Percentiles rank a stretch among this genome's conserved stretches.
Conservation (phyloP, 1,139 yeast species). For the Magnusiomyces ingens region DNA sequence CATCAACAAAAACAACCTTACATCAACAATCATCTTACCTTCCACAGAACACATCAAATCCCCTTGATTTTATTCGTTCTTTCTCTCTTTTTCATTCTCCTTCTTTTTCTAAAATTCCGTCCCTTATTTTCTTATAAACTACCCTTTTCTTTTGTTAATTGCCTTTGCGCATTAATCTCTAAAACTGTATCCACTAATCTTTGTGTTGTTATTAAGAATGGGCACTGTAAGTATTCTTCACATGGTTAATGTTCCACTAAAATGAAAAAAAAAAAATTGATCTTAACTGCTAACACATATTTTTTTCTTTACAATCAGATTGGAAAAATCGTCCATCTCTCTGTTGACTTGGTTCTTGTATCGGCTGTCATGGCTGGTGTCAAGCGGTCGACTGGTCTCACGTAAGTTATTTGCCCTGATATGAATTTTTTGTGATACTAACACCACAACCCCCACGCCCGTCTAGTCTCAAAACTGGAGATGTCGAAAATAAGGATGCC, state of each 20-base stretch:
- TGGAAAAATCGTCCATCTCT: slow-evolving; percentile 46
- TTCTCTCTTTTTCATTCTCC: not conserved
- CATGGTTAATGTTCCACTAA: not conserved
- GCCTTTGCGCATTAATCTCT: not conserved
- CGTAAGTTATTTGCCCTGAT: too few species aligned
- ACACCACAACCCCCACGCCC: not conserved
- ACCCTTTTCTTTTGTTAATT: not conserved
- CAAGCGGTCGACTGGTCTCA: slow-evolving; percentile 78
- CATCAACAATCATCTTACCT: too few species aligned
- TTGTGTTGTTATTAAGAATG: not conserved
- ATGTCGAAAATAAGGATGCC: slow-evolving; percentile 43
- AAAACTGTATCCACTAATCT: not conserved
- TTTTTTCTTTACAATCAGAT: slow-evolving; percentile 20
- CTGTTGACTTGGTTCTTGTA: slow-evolving; percentile 67
- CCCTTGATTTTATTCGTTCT: not conserved
- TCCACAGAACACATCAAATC: not conserved
- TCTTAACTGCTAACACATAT: not conserved
- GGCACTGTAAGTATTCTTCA: slow-evolving; percentile 4
- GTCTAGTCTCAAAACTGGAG: slow-evolving; percentile 30
- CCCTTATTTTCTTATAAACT: not conserved
- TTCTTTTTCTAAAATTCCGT: not conserved
- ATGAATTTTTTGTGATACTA: not conserved
- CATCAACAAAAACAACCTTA: too few species aligned
- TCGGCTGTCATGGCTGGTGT: slow-evolving; percentile 87
- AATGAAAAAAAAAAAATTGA: not conserved